A percentile compares a stretch with the other conserved stretches of the same genome.
These are phyloP conservation scores for Vachellia collinsii DNA, from an alignment of 306 rosid genomes.

Conservation along the genomic window DNA sequence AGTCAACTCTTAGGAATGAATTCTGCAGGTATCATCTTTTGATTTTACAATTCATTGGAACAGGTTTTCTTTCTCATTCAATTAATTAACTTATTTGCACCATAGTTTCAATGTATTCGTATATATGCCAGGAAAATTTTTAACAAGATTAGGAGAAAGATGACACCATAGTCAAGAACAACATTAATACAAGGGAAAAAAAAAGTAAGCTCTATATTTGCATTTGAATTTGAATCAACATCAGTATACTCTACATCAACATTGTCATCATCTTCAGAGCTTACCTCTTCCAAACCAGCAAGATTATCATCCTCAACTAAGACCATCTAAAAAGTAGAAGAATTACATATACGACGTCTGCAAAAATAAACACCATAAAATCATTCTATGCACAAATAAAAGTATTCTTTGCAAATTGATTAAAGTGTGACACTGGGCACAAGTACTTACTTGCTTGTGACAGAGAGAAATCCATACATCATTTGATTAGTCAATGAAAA, in stretches of 20 bases:
- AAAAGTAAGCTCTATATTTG: constrained; percentile 59
- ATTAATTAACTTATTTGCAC: no score
- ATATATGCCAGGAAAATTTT: no score
- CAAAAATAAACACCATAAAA: constrained; percentile 9
- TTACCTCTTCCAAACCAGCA: constrained; percentile 96
- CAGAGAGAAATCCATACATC: constrained; percentile 52
- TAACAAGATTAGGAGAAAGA: constrained; percentile 32
- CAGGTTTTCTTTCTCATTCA: no score
- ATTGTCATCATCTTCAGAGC: constrained; percentile 95
- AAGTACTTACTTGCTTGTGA: constrained; percentile 62
- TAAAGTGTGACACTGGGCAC: constrained; percentile 15
- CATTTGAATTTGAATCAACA: constrained; percentile 75
- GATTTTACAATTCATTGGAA: no score
- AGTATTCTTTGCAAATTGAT: constrained; percentile 4
- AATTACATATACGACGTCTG: constrained; percentile 18
- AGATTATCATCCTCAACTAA: constrained; percentile 98
- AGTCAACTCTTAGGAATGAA: no score
- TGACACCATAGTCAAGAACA: constrained; percentile 25
- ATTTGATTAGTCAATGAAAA: background rate
- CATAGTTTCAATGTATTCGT: no score
- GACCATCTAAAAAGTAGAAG: constrained; percentile 66
- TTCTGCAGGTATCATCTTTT: no score
- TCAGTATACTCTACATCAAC: constrained; percentile 90
- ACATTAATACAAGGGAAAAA: constrained; percentile 23
- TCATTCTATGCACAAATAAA: constrained; percentile 27